Evolutionary conservation across 441 rosid species (phyloP).

Genomic region (Hura crepitans): DNA sequence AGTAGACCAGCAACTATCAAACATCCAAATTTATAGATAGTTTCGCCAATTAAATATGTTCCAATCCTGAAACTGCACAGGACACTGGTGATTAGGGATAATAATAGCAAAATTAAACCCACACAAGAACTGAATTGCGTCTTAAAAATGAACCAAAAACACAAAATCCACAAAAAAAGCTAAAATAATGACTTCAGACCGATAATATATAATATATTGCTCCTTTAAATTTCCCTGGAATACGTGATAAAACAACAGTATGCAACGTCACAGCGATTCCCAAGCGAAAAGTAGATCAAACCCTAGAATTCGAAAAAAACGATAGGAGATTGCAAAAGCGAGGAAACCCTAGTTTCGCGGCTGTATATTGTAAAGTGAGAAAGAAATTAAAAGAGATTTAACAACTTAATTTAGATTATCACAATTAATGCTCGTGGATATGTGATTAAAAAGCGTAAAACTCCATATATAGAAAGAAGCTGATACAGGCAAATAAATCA

Average conservation of each 20-base stretch:
- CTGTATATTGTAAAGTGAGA: conserved; percentile 5
- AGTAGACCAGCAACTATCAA: conserved; percentile 7
- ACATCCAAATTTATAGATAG: conserved; percentile 11
- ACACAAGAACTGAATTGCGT: neutral
- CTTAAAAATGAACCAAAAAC: neutral
- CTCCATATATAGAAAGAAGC: conserved; percentile 22
- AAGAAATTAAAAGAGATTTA: conserved; percentile 4
- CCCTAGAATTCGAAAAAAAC: conserved; percentile 31
- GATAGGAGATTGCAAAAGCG: conserved; percentile 10
- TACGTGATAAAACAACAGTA: conserved; percentile 1
- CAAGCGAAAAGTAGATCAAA: conserved; percentile 30
- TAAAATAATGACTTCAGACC: too few species aligned
- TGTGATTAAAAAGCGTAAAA: conserved; percentile 18
- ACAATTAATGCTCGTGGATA: conserved; percentile 22
- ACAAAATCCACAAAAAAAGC: neutral
- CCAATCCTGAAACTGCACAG: conserved; percentile 22
- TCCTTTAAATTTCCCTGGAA: too few species aligned
- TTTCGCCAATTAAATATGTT: conserved; percentile 17
- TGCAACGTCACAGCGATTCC: conserved; percentile 13
- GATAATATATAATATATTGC: too few species aligned
- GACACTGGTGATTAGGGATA: conserved; percentile 5
- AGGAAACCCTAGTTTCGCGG: conserved; percentile 31
- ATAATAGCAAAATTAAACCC: conserved; percentile 18
- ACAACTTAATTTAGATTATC: conserved; percentile 22
- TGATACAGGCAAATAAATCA: conserved; percentile 18